Evolutionary conservation across 345 rosid genomes (phyloP).

Genomic region (Lumnitzera littorea): DNA sequence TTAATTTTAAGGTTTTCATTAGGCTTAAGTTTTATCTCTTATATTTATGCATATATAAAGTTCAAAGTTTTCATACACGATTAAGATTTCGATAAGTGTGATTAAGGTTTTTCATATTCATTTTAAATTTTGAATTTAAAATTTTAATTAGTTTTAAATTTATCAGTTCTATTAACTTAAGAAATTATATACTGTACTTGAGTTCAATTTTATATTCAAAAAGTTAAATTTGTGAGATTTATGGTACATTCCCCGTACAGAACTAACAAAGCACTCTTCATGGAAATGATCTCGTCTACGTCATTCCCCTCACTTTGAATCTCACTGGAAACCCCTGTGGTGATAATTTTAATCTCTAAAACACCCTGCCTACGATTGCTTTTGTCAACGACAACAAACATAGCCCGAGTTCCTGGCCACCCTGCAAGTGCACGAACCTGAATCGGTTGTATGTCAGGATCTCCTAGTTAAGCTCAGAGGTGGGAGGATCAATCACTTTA

Average conservation of each 20-base stretch:
- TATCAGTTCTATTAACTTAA: no score
- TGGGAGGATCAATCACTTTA: constrained; percentile 39
- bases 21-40: no score
- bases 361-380: constrained; percentile 25
- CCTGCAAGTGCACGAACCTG: constrained; percentile 99
- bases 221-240: no score
- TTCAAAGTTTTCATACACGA: no score
- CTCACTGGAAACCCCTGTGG: constrained; percentile 43
- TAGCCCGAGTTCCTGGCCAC: constrained; percentile 96
- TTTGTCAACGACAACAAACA: constrained; percentile 34
- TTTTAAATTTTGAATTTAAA: no score
- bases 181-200: no score
- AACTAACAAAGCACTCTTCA: constrained; percentile 47
- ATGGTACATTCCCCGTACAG: constrained; percentile 69
- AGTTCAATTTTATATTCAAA: no score
- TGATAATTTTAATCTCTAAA: constrained; percentile 66
- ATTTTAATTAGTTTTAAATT: no score
- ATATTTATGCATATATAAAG: no score
- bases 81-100: no score
- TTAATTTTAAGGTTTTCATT: no score
- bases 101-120: no score
- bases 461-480: constrained; percentile 1
- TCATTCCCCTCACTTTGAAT: constrained; percentile 17
- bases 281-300: constrained; percentile 33
- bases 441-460: constrained; percentile 27